Conservation (phyloP, 305 asterid species). For the Fraxinus platypoda region DNA sequence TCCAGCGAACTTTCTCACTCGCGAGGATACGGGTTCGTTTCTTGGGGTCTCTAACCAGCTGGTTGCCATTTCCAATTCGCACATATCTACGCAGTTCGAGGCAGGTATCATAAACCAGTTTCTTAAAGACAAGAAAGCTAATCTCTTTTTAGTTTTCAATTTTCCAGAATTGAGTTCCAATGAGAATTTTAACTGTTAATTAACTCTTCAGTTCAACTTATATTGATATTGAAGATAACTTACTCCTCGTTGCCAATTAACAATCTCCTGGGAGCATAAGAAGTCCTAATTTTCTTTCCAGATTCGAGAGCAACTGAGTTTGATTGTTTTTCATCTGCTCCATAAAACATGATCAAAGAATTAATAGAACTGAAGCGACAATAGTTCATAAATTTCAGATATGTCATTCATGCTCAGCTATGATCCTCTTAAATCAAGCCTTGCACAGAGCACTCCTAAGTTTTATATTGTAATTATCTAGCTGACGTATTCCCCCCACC, state of each 20-base stretch:
- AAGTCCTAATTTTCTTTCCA: slow-evolving; percentile 47
- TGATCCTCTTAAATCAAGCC: background rate
- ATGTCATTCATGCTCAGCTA: background rate
- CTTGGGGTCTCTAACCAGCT: slow-evolving; percentile 94
- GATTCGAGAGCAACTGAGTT: slow-evolving; percentile 36
- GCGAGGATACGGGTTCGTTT: slow-evolving; percentile 78
- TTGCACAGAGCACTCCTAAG: background rate
- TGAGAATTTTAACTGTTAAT: background rate
- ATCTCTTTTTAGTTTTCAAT: background rate
- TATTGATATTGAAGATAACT: slow-evolving; percentile 30
- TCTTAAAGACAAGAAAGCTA: slow-evolving; percentile 1
- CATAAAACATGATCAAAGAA: slow-evolving; percentile 21
- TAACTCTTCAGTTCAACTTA: background rate
- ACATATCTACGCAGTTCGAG: slow-evolving; percentile 60
- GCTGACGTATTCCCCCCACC: background rate
- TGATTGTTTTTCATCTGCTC: slow-evolving; percentile 56
- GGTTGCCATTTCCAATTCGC: slow-evolving; percentile 86
- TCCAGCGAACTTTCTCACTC: slow-evolving; percentile 90
- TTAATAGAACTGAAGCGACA: background rate
- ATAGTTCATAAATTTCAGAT: background rate
- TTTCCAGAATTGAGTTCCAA: background rate
- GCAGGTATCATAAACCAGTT: slow-evolving; percentile 18
- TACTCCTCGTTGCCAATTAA: slow-evolving; percentile 85
- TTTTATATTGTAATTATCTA: background rate
- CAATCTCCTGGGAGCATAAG: slow-evolving; percentile 74